Percentiles rank a stretch among this genome's conserved stretches.
Conservation (phyloP, 805 yeast species). For the Nakazawaea molendinolei region DNA sequence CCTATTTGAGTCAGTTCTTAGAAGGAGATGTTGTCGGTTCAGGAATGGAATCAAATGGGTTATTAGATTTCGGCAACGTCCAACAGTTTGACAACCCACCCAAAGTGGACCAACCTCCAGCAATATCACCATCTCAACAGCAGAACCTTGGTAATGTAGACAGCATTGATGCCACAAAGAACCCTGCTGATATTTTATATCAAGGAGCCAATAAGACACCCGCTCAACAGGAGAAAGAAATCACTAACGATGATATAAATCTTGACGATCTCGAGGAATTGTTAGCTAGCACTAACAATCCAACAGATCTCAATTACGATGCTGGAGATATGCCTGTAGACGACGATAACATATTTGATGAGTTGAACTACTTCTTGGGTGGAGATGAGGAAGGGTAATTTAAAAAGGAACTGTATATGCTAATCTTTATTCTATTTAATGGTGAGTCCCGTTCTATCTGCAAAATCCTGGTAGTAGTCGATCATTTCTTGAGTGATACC, state of each 20-base stretch:
- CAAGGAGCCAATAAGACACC: constrained; percentile 85
- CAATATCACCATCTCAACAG: too few relatives aligned
- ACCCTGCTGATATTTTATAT: constrained; percentile 90
- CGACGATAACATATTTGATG: constrained; percentile 12
- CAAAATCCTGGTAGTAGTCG: constrained; percentile 58
- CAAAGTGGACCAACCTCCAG: too few relatives aligned
- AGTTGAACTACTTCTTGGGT: constrained; percentile 12
- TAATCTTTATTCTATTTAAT: not conserved
- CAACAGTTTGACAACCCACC: too few relatives aligned
- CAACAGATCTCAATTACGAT: constrained; percentile 8
- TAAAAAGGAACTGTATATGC: not conserved
- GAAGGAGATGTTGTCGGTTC: constrained; percentile 5
- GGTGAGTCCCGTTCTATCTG: constrained; percentile 17
- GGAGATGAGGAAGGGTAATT: not conserved
- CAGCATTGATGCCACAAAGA: constrained; percentile 86
- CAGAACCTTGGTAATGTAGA: constrained; percentile 42
- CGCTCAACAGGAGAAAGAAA: constrained; percentile 44
- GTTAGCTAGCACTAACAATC: constrained; percentile 11
- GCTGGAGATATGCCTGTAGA: constrained; percentile 8
- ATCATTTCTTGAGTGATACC: constrained; percentile 87
- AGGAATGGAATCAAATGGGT: constrained; percentile 1
- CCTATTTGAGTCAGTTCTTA: constrained; percentile 12
- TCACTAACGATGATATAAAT: constrained; percentile 7
- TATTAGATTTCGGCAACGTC: constrained; percentile 7
- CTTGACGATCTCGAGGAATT: constrained; percentile 11